Evolutionary conservation across 2,329 filamentous ascomycete species (phyloP).

Genomic region (Chrysosporium keratinophilum): DNA sequence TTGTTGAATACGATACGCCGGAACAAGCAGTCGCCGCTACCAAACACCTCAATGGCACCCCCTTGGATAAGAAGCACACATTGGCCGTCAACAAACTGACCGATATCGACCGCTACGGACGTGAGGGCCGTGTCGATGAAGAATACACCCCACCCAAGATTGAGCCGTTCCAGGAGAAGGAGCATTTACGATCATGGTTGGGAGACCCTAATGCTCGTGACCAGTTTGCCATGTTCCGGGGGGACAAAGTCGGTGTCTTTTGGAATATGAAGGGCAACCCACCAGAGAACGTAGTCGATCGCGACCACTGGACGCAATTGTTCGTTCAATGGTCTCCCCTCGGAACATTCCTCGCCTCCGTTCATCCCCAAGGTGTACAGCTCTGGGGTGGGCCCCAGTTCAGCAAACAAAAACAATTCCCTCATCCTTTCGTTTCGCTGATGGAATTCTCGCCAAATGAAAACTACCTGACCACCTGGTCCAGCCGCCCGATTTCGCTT

Average conservation of each 20-base stretch:
- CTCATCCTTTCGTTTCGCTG: conserved; percentile 89
- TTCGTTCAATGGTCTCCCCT: conserved; percentile 97
- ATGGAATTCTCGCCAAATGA: conserved; percentile 91
- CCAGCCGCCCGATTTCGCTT: conserved; percentile 81
- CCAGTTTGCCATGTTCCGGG: conserved; percentile 90
- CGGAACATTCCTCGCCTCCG: conserved; percentile 86
- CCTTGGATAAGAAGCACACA: conserved; percentile 94
- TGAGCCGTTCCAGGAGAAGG: conserved; percentile 78
- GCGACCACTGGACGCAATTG: conserved; percentile 92
- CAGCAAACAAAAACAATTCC: conserved; percentile 83
- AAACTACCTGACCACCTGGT: conserved; percentile 94
- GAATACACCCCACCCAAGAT: conserved; percentile 74
- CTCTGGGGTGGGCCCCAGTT: conserved; percentile 89
- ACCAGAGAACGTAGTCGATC: conserved; percentile 81
- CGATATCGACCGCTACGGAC: conserved; percentile 90
- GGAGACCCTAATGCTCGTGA: conserved; percentile 81
- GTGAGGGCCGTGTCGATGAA: conserved; percentile 87
- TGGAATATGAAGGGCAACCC: conserved; percentile 96
- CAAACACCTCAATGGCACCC: conserved; percentile 72
- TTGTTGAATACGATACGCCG: conserved; percentile 88
- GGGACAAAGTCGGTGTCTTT: conserved; percentile 84
- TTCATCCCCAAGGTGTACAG: conserved; percentile 92
- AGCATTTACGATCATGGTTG: conserved; percentile 89
- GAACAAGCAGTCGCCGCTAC: conserved; percentile 83
- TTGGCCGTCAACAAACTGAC: conserved; percentile 96